Base-by-base conservation (phyloP, 2,329 filamentous ascomycete species). In the Tolypocladium tropicale region DNA sequence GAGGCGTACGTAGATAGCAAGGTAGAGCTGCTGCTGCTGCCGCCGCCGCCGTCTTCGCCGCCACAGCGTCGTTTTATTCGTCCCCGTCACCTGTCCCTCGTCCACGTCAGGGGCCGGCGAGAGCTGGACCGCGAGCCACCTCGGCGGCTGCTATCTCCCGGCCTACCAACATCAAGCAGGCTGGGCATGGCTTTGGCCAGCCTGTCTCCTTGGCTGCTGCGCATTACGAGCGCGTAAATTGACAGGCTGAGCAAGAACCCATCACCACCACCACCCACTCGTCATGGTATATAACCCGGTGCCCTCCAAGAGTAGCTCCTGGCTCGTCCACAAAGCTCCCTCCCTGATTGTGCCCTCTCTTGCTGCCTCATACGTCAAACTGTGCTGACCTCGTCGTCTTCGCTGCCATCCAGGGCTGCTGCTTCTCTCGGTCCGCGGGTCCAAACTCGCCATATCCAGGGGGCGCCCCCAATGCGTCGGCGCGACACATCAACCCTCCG, bases 371-470 rank as follows among this genome's bases (percentile, higher is more conserved):
- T 32, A 32, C 12, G 21, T 21, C 30, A 16, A n/a, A 21, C 34
- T 51, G 10, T 14, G 36, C 53, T 55, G 32, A 55, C 43, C 25
- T 52, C 48, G 55, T 21, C 49, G 25, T 34, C 21, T 48, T 53
- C 9, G n/a, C 33, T 43, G 36, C 39, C 46, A 16, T 51, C 12
- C 58, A 83, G 81, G 81, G 81, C 63, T 84, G 81, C 70, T 84
- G 81, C 66, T 74, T 82, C 64, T 84, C 81, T 48, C 74, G 73
- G 52, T 72, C 78, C 36, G 70, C 74, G 30, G 78, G 76, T 58
- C 74, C 78, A 12, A 80, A 79, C 66, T 79, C 78, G 53, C 79
- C 79, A 25, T 82, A 81, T 58, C 75, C 77, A 10, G 76, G 76
- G 52, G 77, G 73, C 57, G 73, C 70, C 34, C 68, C 74, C 30